Evolutionary conservation across 2,329 filamentous ascomycete species (phyloP).

Genomic region (Dryadomyces sulphureus): DNA sequence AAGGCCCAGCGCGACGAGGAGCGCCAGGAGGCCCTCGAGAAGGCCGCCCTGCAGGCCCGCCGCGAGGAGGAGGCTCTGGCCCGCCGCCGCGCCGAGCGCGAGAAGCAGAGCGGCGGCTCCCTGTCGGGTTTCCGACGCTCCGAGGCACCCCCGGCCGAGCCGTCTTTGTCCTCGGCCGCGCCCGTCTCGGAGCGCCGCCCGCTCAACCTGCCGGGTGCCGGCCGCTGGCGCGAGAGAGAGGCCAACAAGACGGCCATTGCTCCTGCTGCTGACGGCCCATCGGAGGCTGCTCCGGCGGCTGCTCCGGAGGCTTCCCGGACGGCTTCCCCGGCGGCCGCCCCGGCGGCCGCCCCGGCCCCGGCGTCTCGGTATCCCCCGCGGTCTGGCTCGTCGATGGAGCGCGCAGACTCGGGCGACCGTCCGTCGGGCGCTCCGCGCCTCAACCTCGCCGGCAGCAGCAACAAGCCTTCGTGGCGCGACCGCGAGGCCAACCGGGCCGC

Average conservation of each 20-base stretch:
- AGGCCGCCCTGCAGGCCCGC: slow-evolving; percentile 55
- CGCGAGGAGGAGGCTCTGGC: slow-evolving; percentile 82
- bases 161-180: slow-evolving; percentile 22
- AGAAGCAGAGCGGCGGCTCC: slow-evolving; percentile 19
- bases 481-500: slow-evolving; percentile 33
- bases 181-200: slow-evolving; percentile 41
- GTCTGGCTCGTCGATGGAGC: slow-evolving; percentile 19
- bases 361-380: slow-evolving; percentile 14
- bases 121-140: not conserved
- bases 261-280: slow-evolving; percentile 11
- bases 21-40: slow-evolving; percentile 52
- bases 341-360: slow-evolving; percentile 11
- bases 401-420: slow-evolving; percentile 23
- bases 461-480: slow-evolving; percentile 45
- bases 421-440: slow-evolving; percentile 35
- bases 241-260: slow-evolving; percentile 28
- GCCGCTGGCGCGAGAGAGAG: slow-evolving; percentile 60
- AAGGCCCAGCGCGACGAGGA: slow-evolving; percentile 53
- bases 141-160: not conserved
- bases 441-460: slow-evolving; percentile 33
- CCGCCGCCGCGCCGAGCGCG: slow-evolving; percentile 53
- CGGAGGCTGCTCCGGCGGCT: slow-evolving; percentile 12
- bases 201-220: slow-evolving; percentile 42
- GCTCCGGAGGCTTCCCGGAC: slow-evolving; percentile 12
- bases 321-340: slow-evolving; percentile 10